phyloP scores from a whole-genome alignment of 2,329 filamentous ascomycete species.

The Berkeleyomyces basicola region DNA sequence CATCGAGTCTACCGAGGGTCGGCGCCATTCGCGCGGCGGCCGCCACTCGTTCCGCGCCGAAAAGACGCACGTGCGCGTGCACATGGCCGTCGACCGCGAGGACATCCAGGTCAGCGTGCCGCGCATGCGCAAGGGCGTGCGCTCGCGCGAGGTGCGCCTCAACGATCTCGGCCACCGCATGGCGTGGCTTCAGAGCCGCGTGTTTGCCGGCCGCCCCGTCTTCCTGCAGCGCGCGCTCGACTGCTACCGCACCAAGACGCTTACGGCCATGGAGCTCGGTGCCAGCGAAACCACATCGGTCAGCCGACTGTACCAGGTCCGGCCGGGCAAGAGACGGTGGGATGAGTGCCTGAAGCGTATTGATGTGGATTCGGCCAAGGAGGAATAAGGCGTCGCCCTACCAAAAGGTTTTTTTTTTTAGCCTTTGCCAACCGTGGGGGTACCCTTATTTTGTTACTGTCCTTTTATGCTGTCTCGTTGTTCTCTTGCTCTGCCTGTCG shows the following conservation, averaged over 20 bases:
- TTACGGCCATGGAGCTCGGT: conserved; percentile 59
- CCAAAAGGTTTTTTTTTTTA: background rate
- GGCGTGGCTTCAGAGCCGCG: conserved; percentile 89
- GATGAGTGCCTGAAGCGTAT: conserved; percentile 35
- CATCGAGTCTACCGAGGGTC: conserved; percentile 26
- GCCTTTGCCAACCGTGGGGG: background rate
- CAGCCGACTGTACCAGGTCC: conserved; percentile 76
- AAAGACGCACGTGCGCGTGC: conserved; percentile 39
- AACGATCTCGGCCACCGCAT: conserved; percentile 91
- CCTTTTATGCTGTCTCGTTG: background rate
- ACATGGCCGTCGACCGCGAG: conserved; percentile 43
- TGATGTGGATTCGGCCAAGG: conserved; percentile 18
- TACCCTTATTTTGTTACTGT: background rate
- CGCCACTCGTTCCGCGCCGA: conserved; percentile 22
- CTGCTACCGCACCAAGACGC: conserved; percentile 84
- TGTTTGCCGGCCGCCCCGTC: conserved; percentile 70
- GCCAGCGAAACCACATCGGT: conserved; percentile 59
- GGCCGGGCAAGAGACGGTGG: conserved; percentile 68
- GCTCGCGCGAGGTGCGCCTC: conserved; percentile 70
- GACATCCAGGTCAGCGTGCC: conserved; percentile 63
- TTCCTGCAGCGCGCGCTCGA: conserved; percentile 92
- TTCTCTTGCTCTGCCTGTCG: background rate
- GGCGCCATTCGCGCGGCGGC: conserved; percentile 24
- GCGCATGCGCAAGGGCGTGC: conserved; percentile 49
- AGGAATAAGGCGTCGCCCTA: background rate